phyloP scores from a whole-genome alignment of 129 eudicot genomes.

The Saussurea involucrata region DNA sequence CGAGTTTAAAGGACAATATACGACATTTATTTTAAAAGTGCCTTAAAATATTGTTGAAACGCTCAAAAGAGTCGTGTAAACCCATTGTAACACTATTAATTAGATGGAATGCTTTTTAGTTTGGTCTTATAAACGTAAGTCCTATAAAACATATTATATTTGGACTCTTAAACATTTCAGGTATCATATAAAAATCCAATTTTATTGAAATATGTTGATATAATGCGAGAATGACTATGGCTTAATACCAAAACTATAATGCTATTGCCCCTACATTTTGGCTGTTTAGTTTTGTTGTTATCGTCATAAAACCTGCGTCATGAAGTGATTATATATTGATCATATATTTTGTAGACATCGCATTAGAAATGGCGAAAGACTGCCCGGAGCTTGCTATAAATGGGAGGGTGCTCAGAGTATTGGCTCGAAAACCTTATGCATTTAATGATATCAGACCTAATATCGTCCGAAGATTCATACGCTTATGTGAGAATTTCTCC shows the following conservation, averaged over 20 bases:
- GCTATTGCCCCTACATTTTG: neutral
- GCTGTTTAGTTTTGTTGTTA: neutral
- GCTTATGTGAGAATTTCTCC: neutral
- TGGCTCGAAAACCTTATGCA: conserved; percentile 20
- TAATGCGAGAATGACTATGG: neutral
- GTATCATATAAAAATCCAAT: neutral
- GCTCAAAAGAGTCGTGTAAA: neutral
- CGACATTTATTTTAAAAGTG: neutral
- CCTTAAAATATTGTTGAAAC: neutral
- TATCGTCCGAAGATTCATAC: neutral
- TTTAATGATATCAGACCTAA: neutral
- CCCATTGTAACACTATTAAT: neutral
- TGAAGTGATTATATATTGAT: neutral
- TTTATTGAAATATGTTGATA: neutral
- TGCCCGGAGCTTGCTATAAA: neutral
- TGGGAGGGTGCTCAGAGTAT: neutral
- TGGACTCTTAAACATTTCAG: neutral
- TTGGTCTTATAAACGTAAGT: neutral
- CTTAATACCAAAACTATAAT: no score
- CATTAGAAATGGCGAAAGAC: conserved; percentile 5
- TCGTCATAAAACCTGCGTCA: neutral
- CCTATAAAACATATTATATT: neutral
- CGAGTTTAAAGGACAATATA: neutral
- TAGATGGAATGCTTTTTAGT: neutral
- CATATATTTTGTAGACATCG: conserved; percentile 5